phyloP scores from a whole-genome alignment of 2,329 filamentous ascomycete genomes.

The Celoporthe dispersa region DNA sequence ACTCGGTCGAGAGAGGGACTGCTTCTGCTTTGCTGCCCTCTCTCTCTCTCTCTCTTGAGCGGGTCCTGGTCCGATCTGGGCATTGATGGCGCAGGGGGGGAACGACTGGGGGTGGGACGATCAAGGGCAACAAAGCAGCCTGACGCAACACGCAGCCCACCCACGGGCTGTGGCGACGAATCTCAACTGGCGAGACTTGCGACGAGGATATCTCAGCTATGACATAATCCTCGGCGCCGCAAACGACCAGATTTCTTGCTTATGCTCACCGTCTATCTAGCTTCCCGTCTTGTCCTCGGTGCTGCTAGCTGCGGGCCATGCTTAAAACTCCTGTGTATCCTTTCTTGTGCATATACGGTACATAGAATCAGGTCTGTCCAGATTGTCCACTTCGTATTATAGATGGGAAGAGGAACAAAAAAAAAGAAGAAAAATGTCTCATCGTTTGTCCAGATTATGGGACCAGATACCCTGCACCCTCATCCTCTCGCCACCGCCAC shows the following conservation, averaged over 20 bases:
- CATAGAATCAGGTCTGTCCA: too few species aligned
- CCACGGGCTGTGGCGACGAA: not conserved
- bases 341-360: too few species aligned
- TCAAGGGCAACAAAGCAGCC: conserved; percentile 2
- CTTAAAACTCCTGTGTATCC: not conserved
- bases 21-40: not conserved
- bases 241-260: not conserved
- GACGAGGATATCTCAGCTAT: conserved; percentile 8
- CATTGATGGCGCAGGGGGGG: not conserved
- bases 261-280: not conserved
- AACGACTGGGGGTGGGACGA: not conserved
- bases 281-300: not conserved
- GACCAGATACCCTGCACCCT: not conserved
- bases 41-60: not conserved
- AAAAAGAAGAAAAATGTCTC: too few species aligned
- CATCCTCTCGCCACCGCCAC: not conserved
- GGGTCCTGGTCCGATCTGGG: not conserved
- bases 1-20: not conserved
- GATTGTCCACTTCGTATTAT: too few species aligned
- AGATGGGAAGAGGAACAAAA: too few species aligned
- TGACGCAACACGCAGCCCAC: conserved; percentile 6
- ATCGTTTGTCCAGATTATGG: not conserved
- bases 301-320: not conserved
- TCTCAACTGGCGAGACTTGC: conserved; percentile 1
- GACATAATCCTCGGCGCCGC: not conserved